Percentiles rank a stretch among this genome's conserved stretches.
These are phyloP conservation scores for Solanum dulcamara DNA, from an alignment of 257 asterid genomes.

Conservation along the genomic window DNA sequence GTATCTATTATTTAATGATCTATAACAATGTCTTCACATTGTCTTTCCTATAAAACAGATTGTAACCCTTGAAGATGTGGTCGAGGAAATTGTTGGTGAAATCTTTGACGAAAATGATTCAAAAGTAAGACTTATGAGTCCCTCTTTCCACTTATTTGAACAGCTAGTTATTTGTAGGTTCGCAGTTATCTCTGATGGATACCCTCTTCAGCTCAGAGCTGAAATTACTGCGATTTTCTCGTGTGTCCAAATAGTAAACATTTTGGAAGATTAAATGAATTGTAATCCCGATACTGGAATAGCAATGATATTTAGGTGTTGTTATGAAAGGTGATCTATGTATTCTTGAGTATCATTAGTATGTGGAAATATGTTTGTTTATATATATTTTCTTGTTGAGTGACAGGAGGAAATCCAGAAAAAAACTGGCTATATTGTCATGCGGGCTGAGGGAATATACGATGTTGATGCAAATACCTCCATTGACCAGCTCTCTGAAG, in stretches of 20 bases:
- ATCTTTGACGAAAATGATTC: constrained; percentile 97
- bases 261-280: neutral
- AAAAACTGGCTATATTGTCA: constrained; percentile 89
- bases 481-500: constrained; percentile 94
- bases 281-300: neutral
- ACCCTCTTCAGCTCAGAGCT: neutral
- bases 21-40: neutral
- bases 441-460: constrained; percentile 93
- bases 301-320: neutral
- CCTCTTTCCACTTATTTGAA: neutral
- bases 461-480: constrained; percentile 99
- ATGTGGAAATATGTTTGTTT: neutral
- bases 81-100: constrained; percentile 99
- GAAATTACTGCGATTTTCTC: neutral
- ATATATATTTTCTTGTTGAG: neutral
- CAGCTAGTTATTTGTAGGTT: neutral
- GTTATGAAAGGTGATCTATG: neutral
- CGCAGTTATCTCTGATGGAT: neutral
- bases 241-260: neutral
- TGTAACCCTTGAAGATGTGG: constrained; percentile 98
- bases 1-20: neutral
- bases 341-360: neutral
- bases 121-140: constrained; percentile 41
- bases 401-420: constrained; percentile 97
- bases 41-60: constrained; percentile 39